phyloP scores from a whole-genome alignment of 2,329 filamentous ascomycete genomes.

The Ambrosiella beaveri region DNA sequence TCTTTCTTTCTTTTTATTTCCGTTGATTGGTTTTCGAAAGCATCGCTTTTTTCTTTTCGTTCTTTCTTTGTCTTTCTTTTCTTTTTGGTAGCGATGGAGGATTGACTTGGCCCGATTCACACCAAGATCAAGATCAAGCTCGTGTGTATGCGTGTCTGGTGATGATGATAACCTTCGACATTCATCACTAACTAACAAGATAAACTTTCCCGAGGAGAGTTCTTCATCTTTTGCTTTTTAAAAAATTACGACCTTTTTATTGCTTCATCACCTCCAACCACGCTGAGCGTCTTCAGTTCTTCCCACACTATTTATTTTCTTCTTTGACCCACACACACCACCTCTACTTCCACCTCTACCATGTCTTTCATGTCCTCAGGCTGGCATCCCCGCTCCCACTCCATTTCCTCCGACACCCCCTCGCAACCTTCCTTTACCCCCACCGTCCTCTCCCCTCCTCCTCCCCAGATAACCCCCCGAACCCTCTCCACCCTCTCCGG shows the following conservation, averaged over 20 bases:
- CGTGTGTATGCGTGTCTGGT: too few relatives aligned
- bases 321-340: neutral
- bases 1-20: neutral
- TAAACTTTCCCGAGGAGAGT: too few relatives aligned
- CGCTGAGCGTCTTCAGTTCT: neutral
- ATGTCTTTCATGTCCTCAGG: neutral
- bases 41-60: neutral
- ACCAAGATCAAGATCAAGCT: too few relatives aligned
- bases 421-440: neutral
- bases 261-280: too few relatives aligned
- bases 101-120: too few relatives aligned
- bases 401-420: neutral
- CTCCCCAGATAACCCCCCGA: neutral
- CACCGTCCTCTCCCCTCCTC: neutral
- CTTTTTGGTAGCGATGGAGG: too few relatives aligned
- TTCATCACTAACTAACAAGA: too few relatives aligned
- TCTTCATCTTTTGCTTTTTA: too few relatives aligned
- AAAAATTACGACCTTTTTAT: too few relatives aligned
- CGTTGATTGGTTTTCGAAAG: neutral
- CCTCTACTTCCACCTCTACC: neutral
- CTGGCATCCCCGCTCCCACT: neutral
- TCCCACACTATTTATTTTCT: neutral
- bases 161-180: too few relatives aligned
- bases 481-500: neutral
- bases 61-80: neutral